Base-by-base conservation (phyloP, 192 early-diverging fungal species). In the Podila clonocystis region DNA sequence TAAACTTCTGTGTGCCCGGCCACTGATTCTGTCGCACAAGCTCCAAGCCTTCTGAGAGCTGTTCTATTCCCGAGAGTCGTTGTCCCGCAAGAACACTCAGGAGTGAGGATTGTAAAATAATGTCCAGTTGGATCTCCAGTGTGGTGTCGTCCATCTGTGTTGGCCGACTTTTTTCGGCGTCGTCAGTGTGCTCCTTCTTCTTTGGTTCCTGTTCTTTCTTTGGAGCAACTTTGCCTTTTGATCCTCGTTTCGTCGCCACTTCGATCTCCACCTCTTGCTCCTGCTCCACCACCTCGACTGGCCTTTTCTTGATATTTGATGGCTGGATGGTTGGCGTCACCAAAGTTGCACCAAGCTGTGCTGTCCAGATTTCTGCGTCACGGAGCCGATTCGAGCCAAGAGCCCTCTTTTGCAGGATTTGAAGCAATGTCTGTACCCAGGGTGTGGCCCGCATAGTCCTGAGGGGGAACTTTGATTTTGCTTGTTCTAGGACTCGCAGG, bases 391-490 rank as follows among this genome's bases (percentile, higher is more conserved):
- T 63, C 3, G 60, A 48, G 5, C 63, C 49, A 26, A 79, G 55
- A 9, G 76, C 76, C 50, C 57, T 45, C 34, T 70, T 67, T 17
- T 79, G 76, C 11, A 79, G 61, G 9, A 72, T 67, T 20, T 72
- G 76, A 19, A 79, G 69, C 3, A 79, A 55, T 9, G 76, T 72
- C 24, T 79, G 76, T n/a, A 79, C 26, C 76, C 76, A 79, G 2
- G 65, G 60, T 26, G 65, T 66, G 1, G 76, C 64, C 28, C 69
- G 61, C 65, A 79, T 41, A 4, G 76, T 72, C n/a, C 34, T 38
- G 15, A 58, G 30, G 1, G 76, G 76, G 41, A 79, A 79, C 38
- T 68, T 72, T 15, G 50, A 50, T 22, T 65, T 72, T 22, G 76
- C 65, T 4, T 63, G 31, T 24, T 72, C 61, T 4, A 79, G 62